Conservation (phyloP, 805 yeast genomes). For the Candida morakotiae region DNA sequence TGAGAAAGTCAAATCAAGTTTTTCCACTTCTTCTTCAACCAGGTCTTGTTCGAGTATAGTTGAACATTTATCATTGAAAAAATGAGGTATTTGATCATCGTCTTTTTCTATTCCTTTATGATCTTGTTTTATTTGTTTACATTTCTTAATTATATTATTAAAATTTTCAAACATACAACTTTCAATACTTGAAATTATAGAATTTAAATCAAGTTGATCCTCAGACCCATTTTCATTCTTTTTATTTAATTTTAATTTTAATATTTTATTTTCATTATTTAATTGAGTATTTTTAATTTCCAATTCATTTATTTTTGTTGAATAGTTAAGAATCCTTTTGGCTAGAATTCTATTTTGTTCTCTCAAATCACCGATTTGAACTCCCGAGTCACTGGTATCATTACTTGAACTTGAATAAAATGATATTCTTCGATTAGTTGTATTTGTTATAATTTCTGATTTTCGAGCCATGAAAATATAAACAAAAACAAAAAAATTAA, state of each 20-base stretch:
- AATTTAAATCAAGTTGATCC: too few species aligned
- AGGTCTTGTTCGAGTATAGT: constrained; percentile 4
- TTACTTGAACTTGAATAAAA: not conserved
- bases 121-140: not conserved
- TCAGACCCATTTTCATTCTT: not conserved
- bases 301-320: constrained; percentile 47
- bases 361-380: constrained; percentile 16
- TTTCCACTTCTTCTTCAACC: not conserved
- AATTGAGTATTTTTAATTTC: constrained; percentile 49
- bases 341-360: constrained; percentile 60
- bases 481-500: constrained; percentile 7
- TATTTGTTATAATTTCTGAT: not conserved
- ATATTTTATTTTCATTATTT: constrained; percentile 41
- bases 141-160: not conserved
- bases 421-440: not conserved
- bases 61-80: too few species aligned
- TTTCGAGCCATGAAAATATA: constrained; percentile 7
- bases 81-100: not conserved
- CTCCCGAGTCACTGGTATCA: not conserved
- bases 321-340: constrained; percentile 50
- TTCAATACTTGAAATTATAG: not conserved
- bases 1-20: not conserved
- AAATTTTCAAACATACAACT: not conserved
- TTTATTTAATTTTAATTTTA: not conserved
- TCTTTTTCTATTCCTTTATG: not conserved